Evolutionary conservation across 2,329 filamentous ascomycete species (phyloP), one percentile per base, ranked within the genome.

Genomic region (Claviceps sp.): DNA sequence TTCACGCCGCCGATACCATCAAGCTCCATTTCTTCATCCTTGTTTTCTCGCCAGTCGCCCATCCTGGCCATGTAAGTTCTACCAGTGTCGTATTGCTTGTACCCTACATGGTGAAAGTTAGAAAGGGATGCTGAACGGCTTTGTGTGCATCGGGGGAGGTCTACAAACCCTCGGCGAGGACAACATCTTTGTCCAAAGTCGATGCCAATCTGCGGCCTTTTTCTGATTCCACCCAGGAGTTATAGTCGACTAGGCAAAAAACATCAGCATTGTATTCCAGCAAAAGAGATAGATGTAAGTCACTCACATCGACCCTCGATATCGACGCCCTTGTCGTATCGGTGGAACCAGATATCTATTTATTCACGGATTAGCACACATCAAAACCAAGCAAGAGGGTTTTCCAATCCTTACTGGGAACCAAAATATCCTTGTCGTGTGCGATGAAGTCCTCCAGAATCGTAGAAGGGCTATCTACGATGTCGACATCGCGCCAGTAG

Each of bases 401-500:
- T 14, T n/a, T 30, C 40, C 9, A 1, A 13, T 49, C 73, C 87
- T 63, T 84, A 96, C 90, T 98, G 0, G 93, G 93, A 60, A 97
- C 91, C 53, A 98, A 72, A 54, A 98, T 80, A 67, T 98, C 93
- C 63, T 84, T 83, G 67, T 98, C 87, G 63, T 97, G 93, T 20
- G 88, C 87, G 61, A 95, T 86, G 60, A 98, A 94, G 63, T 98
- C 93, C 71, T 98, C 90, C 37, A 98, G 75, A 55, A 98, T 94
- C 63, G 79, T 84, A 57, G 79, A 77, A 1, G 91, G 89, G 65
- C 86, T 95, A 64, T 98, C 90, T 47, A 87, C 82, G 60, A 98
- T 96, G 67, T 98, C 93, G 48, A 95, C 90, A 66, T 98, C 93
- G 54, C 93, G 82, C 93, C 93, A 98, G 68, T 96, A 97, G 8